Evolutionary conservation across 768 basidiomycete genomes (phyloP).

Genomic region (Lentinula raphanica): DNA sequence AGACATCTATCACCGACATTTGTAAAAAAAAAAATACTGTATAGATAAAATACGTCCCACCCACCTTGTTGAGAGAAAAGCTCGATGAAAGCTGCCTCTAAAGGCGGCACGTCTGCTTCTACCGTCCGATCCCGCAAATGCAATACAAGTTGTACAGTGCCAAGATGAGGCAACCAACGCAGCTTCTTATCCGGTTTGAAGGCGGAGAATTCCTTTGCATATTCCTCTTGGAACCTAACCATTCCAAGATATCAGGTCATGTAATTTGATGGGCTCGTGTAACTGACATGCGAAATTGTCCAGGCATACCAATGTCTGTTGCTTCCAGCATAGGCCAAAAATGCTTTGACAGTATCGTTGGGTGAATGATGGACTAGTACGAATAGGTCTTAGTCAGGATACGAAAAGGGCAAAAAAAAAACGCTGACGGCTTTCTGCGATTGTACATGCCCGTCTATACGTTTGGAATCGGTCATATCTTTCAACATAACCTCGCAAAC

Average conservation of each 20-base stretch:
- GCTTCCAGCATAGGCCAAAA: conserved; percentile 91
- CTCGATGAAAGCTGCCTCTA: conserved; percentile 90
- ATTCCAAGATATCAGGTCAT: not conserved
- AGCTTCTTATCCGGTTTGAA: conserved; percentile 93
- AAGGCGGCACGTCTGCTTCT: conserved; percentile 70
- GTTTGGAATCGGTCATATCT: conserved; percentile 92
- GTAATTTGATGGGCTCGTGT: conserved; percentile 2
- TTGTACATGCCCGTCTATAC: conserved; percentile 86
- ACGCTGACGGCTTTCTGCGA: conserved; percentile 62
- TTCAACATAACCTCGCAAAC: conserved; percentile 98
- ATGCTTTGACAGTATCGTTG: conserved; percentile 86
- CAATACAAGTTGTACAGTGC: conserved; percentile 75
- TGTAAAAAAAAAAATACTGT: conserved; percentile 2
- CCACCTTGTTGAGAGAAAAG: conserved; percentile 71
- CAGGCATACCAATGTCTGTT: conserved; percentile 72
- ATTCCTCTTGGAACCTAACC: conserved; percentile 64
- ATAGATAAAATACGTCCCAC: conserved; percentile 1
- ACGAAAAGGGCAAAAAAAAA: conserved; percentile 2
- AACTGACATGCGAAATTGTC: conserved; percentile 73
- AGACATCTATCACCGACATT: conserved; percentile 46
- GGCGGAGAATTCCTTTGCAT: conserved; percentile 68
- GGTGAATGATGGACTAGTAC: conserved; percentile 69
- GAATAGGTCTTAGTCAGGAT: not conserved
- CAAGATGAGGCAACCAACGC: conserved; percentile 85
- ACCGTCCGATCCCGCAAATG: conserved; percentile 78